Evolutionary conservation across 2,329 filamentous ascomycete genomes (phyloP).

Genomic region (Periglandula ipomoeae): DNA sequence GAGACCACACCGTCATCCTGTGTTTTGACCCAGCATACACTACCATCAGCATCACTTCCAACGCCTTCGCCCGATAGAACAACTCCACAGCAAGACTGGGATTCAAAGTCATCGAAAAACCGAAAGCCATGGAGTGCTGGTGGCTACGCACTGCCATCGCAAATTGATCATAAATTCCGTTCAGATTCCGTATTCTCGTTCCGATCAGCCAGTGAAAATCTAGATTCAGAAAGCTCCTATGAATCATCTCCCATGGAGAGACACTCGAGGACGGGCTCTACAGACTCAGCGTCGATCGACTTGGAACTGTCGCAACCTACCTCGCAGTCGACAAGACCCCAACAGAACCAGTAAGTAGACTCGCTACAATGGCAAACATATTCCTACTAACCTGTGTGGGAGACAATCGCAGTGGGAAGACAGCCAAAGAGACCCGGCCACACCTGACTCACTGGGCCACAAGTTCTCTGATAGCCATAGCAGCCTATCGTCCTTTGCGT

Average conservation of each 20-base stretch:
- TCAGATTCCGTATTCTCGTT: slow-evolving; percentile 14
- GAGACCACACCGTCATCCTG: slow-evolving; percentile 9
- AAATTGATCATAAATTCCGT: slow-evolving; percentile 27
- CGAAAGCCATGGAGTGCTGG: slow-evolving; percentile 43
- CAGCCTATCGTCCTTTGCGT: slow-evolving; percentile 41
- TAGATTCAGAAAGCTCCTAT: slow-evolving; percentile 14
- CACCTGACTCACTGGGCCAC: slow-evolving; percentile 14
- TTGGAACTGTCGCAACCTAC: slow-evolving; percentile 4
- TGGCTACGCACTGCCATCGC: slow-evolving; percentile 37
- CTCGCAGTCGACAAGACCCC: background rate
- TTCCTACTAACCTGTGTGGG: background rate
- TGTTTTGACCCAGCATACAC: slow-evolving; percentile 1
- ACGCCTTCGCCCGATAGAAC: slow-evolving; percentile 26
- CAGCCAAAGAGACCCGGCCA: background rate
- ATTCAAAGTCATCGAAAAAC: slow-evolving; percentile 13
- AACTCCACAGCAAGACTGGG: slow-evolving; percentile 15
- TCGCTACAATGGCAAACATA: background rate
- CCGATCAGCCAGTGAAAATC: slow-evolving; percentile 16
- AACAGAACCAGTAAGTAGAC: slow-evolving; percentile 4
- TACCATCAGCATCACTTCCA: slow-evolving; percentile 15
- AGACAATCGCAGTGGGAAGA: slow-evolving; percentile 8
- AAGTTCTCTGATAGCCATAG: slow-evolving; percentile 39
- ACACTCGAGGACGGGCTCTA: slow-evolving; percentile 23
- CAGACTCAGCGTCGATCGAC: slow-evolving; percentile 16
- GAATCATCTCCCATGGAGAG: slow-evolving; percentile 11